phyloP scores from a whole-genome alignment of 805 yeast genomes.

The Candida tammaniensis region DNA sequence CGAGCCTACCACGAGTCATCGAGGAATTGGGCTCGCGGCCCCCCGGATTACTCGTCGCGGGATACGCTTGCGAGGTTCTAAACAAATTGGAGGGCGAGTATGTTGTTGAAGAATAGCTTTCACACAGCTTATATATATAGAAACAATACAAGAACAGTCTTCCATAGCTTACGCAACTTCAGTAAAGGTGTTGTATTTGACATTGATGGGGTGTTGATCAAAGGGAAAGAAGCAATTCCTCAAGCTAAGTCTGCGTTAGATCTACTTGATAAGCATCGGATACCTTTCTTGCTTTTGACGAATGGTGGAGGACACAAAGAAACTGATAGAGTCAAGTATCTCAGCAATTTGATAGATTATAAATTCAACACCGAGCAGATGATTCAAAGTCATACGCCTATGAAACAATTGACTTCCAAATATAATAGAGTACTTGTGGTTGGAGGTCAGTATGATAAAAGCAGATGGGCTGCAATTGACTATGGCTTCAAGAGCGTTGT shows the following conservation, averaged over 20 bases:
- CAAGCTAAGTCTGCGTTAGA: conserved; percentile 61
- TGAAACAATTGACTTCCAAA: conserved; percentile 19
- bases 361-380: conserved; percentile 73
- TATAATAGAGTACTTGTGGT: conserved; percentile 66
- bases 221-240: conserved; percentile 68
- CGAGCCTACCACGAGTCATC: conserved; percentile 67
- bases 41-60: conserved; percentile 85
- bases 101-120: conserved; percentile 3
- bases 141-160: not conserved
- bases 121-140: not conserved
- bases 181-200: conserved; percentile 33
- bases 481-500: conserved; percentile 81
- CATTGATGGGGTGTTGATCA: conserved; percentile 84
- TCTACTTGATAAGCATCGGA: conserved; percentile 46
- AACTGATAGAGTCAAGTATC: conserved; percentile 43
- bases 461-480: conserved; percentile 66
- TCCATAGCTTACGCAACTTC: not conserved
- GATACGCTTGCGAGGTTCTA: conserved; percentile 63
- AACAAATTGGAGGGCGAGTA: conserved; percentile 3
- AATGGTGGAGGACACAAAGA: conserved; percentile 89
- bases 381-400: conserved; percentile 76
- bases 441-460: conserved; percentile 73
- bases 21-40: conserved; percentile 83
- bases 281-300: conserved; percentile 83
- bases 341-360: conserved; percentile 24